Base-by-base conservation (phyloP, 1,284 basidiomycete genomes). In the Cerioporus squamosus region DNA sequence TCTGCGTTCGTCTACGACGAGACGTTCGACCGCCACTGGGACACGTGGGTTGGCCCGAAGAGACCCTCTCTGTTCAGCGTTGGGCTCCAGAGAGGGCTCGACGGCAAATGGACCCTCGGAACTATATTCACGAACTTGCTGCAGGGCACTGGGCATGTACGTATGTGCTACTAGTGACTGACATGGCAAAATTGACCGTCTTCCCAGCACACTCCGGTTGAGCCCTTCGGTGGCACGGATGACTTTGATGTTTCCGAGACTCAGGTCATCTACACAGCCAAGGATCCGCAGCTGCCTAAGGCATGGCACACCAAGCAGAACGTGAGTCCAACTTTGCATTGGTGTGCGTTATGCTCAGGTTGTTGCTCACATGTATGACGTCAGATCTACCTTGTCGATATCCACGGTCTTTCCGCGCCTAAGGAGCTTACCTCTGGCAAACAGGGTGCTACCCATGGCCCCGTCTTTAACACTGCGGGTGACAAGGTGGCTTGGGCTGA, bases 401-500 rank as follows among this genome's bases (percentile, higher is more conserved):
- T 90, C 53, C 69, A 77, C 14, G 83, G 79, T 9, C 73, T 75
- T 22, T 72, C 76, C 6, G 70, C 77, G 40, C 84, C 86, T 5
- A 79, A 75, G 44, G 83, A 91, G 62, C 75, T 97, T 44, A 97
- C 95, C 0, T 86, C 87, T 15, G 92, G 93, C 6, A 80, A 81
- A 40, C 93, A 95, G 72, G 95, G 93, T 26, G 94, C 94, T 2
- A 90, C 87, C 5, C 85, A 84, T 66, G 80, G 74, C 36, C 87
- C 93, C 0, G 81, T 84, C 2, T 87, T 95, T 70, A 91, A 80
- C 63, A 75, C 77, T 2, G 75, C 84, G 39, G 91, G 88, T 0
- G 81, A 81, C 53, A 91, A 90, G 73, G 84, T 86, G 1, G 93
- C 91, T 0, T 97, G 95, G 95, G 76, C 93, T 40, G 90, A 97